These are phyloP conservation scores for Ogataea pignaliae DNA, from an alignment of 805 yeast species.

Conservation along the genomic window DNA sequence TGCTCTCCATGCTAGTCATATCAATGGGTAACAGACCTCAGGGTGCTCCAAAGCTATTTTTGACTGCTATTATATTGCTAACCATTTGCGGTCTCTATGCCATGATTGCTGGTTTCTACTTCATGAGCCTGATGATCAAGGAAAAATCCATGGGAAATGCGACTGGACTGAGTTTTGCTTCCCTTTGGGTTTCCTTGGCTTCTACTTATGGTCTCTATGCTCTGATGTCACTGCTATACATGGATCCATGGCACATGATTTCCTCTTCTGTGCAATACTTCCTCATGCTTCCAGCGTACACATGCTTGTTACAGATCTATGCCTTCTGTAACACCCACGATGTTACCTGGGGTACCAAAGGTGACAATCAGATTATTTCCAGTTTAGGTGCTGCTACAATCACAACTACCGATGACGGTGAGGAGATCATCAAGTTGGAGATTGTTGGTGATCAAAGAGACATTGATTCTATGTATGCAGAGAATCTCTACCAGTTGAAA, in stretches of 20 bases:
- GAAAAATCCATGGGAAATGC: conserved; percentile 32
- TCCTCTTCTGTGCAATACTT: conserved; percentile 88
- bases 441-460: conserved; percentile 66
- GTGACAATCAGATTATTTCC: conserved; percentile 71
- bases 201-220: conserved; percentile 91
- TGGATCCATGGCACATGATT: conserved; percentile 96
- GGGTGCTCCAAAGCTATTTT: conserved; percentile 80
- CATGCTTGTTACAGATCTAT: conserved; percentile 88
- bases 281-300: conserved; percentile 83
- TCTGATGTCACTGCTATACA: conserved; percentile 73
- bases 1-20: conserved; percentile 84
- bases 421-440: conserved; percentile 78
- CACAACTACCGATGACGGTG: conserved; percentile 74
- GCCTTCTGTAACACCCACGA: conserved; percentile 98
- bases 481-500: conserved; percentile 65
- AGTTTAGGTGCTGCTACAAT: conserved; percentile 79
- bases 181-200: conserved; percentile 76
- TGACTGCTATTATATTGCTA: conserved; percentile 64
- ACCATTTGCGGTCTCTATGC: conserved; percentile 81
- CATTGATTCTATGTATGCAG: conserved; percentile 78
- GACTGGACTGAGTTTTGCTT: conserved; percentile 51
- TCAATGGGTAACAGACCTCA: conserved; percentile 98
- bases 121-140: conserved; percentile 57
- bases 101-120: conserved; percentile 74
- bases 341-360: conserved; percentile 99